Base-by-base conservation (phyloP, 2,329 filamentous ascomycete genomes). In the Penicillium sp. region DNA sequence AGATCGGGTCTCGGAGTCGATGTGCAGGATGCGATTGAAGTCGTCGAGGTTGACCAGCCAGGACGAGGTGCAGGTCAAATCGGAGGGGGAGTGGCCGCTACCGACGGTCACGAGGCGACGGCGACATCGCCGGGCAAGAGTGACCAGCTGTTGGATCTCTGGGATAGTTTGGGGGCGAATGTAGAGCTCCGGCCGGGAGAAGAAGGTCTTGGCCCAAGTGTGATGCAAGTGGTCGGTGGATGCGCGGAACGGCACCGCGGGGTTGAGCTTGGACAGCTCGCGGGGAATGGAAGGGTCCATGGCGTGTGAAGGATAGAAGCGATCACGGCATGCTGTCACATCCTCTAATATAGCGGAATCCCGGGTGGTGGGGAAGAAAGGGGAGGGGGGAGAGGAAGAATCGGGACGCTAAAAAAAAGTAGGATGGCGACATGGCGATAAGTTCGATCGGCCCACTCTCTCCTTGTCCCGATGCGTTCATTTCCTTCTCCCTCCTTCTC, bases 1-100 rank as follows among this genome's bases (percentile, higher is more conserved):
- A 6, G 85, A 68, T 36, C 81, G 78, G 8, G 75, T 82, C 26
- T 78, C 73, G 36, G 66, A 68, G 59, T 94, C 81, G 33, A 94
- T 74, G 6, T 80, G 76, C 34, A 94, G 61, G 19, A 97, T 77
- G 38, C 78, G 74, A 60, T 80, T 81, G 69, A 87, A 87, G 50
- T 85, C 77, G 72, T 98, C 93, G 46, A 98, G 79, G 64, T 96
- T 97, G 54, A 97, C 74, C 61, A 96, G 82, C 93, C 93, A 97
- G 49, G 86, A 87, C 11, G 87, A 93, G 4, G 90, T 94, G 68
- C 88, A 94, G 4, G 91, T 97, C 29, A 98, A 71, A 59, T 91
- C 85, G 50, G 86, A 94, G 6, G 91, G 93, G 39, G 90, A 96
- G 71, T 98, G 91, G 40, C 83, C 88, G 56, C 86, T 91, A 44